Conservation (phyloP, 257 asterid species). For the Ocimum tenuiflorum region DNA sequence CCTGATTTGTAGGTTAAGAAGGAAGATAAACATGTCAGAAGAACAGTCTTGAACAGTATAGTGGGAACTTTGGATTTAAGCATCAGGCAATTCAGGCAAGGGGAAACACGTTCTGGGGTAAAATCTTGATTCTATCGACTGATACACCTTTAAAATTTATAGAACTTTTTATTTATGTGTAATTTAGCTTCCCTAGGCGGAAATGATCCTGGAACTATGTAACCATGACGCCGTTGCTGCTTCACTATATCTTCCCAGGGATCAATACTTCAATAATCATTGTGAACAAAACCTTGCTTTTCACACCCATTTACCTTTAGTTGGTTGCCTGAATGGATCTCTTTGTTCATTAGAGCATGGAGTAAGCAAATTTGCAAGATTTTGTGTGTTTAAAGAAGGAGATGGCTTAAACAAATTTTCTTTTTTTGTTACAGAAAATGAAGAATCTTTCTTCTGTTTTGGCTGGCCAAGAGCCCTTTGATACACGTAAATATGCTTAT, state of each 20-base stretch:
- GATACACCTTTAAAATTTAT: constrained; percentile 1
- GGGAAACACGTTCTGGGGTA: constrained; percentile 90
- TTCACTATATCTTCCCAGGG: not conserved
- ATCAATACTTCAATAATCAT: not conserved
- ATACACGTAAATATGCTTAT: constrained; percentile 68
- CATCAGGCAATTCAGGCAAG: constrained; percentile 64
- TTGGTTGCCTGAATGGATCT: not conserved
- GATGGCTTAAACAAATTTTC: not conserved
- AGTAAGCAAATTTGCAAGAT: not conserved
- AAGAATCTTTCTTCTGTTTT: constrained; percentile 53
- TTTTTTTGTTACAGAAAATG: constrained; percentile 38
- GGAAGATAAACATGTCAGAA: constrained; percentile 73
- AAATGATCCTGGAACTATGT: too few species aligned
- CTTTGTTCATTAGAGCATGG: not conserved
- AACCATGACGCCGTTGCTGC: not conserved
- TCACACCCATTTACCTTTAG: constrained; percentile 1
- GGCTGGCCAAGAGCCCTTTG: constrained; percentile 55
- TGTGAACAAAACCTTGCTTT: not conserved
- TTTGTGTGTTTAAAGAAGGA: not conserved
- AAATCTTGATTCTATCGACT: constrained; percentile 15
- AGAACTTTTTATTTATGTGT: not conserved
- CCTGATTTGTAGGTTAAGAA: constrained; percentile 53
- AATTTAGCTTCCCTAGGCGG: not conserved
- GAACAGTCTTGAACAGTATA: constrained; percentile 78
- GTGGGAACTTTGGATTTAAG: constrained; percentile 90